Evolutionary conservation across 306 rosid species (phyloP).

Genomic region (Fragaria vesca): DNA sequence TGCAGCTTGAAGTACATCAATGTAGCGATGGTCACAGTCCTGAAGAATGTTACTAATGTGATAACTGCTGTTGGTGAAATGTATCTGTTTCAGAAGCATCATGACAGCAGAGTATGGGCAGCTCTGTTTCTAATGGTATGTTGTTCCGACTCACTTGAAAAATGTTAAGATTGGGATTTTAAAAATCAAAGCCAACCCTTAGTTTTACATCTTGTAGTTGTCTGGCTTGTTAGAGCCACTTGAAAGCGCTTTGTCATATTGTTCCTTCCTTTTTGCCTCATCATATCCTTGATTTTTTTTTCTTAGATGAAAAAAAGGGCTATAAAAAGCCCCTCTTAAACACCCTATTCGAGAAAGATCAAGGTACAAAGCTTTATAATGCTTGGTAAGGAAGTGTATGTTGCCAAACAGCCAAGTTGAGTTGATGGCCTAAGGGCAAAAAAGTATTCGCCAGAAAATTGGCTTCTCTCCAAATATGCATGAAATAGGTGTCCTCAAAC

Average conservation of each 20-base stretch:
- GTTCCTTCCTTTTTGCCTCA: not conserved
- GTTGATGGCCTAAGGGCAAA: no score
- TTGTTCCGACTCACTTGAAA: constrained; percentile 25
- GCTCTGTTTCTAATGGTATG: constrained; percentile 93
- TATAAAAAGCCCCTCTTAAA: no score
- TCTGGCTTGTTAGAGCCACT: constrained; percentile 16
- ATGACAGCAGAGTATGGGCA: constrained; percentile 86
- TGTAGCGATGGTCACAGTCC: constrained; percentile 97
- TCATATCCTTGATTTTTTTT: no score
- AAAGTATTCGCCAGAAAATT: no score
- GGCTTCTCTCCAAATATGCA: no score
- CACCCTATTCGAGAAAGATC: no score
- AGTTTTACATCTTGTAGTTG: constrained; percentile 7
- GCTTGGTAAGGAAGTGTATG: no score
- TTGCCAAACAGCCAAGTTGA: no score
- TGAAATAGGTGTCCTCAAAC: no score
- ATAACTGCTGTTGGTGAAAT: constrained; percentile 97
- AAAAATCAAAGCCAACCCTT: not conserved
- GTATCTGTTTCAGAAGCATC: constrained; percentile 88
- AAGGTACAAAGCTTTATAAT: no score
- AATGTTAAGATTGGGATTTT: not conserved
- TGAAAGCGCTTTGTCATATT: not conserved
- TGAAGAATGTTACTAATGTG: constrained; percentile 97
- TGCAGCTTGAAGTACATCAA: constrained; percentile 98
- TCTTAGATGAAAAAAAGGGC: no score